Percentiles rank a stretch among this genome's conserved stretches.
phyloP scores from a whole-genome alignment of 371 early-diverging fungal genomes.

The Rhizopus microsporus region DNA sequence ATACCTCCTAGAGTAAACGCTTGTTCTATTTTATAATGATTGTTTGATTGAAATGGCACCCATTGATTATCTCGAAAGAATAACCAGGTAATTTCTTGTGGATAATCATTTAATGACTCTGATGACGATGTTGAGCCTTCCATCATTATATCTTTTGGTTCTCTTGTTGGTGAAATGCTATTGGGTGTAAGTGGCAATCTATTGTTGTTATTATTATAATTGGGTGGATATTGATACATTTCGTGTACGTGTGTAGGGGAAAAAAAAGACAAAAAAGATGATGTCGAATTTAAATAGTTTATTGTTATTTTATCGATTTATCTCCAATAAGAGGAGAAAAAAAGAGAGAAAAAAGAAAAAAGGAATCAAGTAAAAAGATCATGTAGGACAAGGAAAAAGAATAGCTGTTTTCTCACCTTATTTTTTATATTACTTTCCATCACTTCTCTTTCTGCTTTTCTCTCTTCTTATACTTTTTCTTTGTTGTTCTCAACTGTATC shows the following conservation, averaged over 20 bases:
- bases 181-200: constrained; percentile 20
- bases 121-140: not conserved
- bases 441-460: not conserved
- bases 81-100: constrained; percentile 52
- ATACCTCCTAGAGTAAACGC: constrained; percentile 56
- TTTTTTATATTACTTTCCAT: too few relatives aligned
- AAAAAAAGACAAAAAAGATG: too few relatives aligned
- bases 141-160: constrained; percentile 9
- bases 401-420: not conserved
- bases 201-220: constrained; percentile 4
- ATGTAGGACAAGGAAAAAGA: not conserved
- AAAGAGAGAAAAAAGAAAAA: not conserved
- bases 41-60: constrained; percentile 51
- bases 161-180: constrained; percentile 13
- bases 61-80: constrained; percentile 54
- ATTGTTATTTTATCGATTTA: too few relatives aligned
- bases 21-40: constrained; percentile 52
- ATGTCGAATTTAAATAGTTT: too few relatives aligned
- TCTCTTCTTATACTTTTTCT: too few relatives aligned
- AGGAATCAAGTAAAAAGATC: not conserved
- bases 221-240: constrained; percentile 10
- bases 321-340: not conserved
- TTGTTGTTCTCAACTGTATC: too few relatives aligned
- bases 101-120: constrained; percentile 26
- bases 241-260: too few relatives aligned